A percentile compares a stretch with the other conserved stretches of the same genome.
Evolutionary conservation across 352 stramenopile species (phyloP).

Genomic region (Phytophthora foliorum): DNA sequence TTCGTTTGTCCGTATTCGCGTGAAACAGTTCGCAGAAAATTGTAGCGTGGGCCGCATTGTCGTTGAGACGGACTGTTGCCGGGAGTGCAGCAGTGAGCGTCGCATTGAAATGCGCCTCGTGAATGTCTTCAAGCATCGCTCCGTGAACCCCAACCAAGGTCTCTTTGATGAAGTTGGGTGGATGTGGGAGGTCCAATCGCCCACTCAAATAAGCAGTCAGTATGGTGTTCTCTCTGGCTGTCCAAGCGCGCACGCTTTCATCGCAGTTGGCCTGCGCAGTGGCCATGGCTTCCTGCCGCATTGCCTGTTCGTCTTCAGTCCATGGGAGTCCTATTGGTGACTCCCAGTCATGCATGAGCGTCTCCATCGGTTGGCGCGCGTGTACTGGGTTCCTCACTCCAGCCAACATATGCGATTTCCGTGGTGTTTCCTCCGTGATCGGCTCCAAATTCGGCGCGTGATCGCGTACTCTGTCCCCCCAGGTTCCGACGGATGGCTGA

Average conservation of each 20-base stretch:
- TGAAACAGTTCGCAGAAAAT: no score
- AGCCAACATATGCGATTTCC: no score
- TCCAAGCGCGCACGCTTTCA: background rate
- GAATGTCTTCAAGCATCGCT: conserved; percentile 9
- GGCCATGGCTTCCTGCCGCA: background rate
- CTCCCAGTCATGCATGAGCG: background rate
- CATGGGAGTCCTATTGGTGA: no score
- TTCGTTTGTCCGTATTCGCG: no score
- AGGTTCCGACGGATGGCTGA: no score
- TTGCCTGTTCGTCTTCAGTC: background rate
- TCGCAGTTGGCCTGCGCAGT: background rate
- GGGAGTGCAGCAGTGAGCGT: conserved; percentile 1
- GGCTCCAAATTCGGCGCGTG: no score
- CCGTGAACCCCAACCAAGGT: background rate
- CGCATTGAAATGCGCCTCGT: background rate
- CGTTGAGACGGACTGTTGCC: background rate
- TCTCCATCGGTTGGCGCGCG: no score
- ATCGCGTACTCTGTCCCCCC: no score
- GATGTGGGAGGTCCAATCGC: background rate
- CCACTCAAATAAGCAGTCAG: background rate
- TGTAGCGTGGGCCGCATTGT: no score
- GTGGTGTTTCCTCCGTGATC: no score
- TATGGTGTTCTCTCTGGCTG: background rate
- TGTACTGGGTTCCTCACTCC: no score
- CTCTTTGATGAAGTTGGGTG: conserved; percentile 11